These are phyloP conservation scores for Ampelomyces quisqualis DNA, from an alignment of 2,329 filamentous ascomycete genomes.

Conservation along the genomic window DNA sequence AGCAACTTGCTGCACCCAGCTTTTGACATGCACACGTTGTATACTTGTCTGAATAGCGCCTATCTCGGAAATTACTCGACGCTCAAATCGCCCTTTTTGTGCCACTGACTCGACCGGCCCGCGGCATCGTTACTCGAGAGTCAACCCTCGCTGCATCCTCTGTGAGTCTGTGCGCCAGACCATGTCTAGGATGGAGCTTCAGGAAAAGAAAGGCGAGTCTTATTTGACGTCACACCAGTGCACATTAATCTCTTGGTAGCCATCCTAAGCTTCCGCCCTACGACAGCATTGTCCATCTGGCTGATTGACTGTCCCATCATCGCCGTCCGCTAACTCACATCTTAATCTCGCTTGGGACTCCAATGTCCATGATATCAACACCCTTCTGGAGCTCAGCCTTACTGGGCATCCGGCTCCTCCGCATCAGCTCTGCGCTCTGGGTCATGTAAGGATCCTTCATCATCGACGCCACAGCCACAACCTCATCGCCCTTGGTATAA, in stretches of 20 bases:
- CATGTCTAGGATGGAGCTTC: slow-evolving; percentile 13
- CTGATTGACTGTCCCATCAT: background rate
- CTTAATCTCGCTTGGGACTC: slow-evolving; percentile 49
- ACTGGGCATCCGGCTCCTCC: slow-evolving; percentile 73
- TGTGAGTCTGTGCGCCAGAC: slow-evolving; percentile 6
- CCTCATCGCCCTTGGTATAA: slow-evolving; percentile 80
- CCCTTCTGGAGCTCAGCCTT: slow-evolving; percentile 75
- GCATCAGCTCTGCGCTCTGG: slow-evolving; percentile 83
- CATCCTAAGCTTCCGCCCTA: slow-evolving; percentile 11
- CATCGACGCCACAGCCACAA: slow-evolving; percentile 91
- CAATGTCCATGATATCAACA: slow-evolving; percentile 49
- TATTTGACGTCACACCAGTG: slow-evolving; percentile 22
- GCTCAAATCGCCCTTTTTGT: slow-evolving; percentile 26
- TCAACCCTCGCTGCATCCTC: slow-evolving; percentile 8
- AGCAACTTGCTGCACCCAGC: slow-evolving; percentile 8
- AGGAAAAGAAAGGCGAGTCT: slow-evolving; percentile 6
- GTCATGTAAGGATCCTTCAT: slow-evolving; percentile 71
- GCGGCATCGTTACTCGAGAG: slow-evolving; percentile 12
- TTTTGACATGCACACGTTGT: background rate
- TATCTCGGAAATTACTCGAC: slow-evolving; percentile 32
- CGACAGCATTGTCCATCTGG: background rate
- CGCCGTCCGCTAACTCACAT: slow-evolving; percentile 32
- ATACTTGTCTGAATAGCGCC: background rate
- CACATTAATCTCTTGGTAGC: slow-evolving; percentile 8
- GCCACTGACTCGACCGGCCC: slow-evolving; percentile 19